Base-by-base conservation (phyloP, 2,329 filamentous ascomycete genomes). In the Mycogone perniciosa region DNA sequence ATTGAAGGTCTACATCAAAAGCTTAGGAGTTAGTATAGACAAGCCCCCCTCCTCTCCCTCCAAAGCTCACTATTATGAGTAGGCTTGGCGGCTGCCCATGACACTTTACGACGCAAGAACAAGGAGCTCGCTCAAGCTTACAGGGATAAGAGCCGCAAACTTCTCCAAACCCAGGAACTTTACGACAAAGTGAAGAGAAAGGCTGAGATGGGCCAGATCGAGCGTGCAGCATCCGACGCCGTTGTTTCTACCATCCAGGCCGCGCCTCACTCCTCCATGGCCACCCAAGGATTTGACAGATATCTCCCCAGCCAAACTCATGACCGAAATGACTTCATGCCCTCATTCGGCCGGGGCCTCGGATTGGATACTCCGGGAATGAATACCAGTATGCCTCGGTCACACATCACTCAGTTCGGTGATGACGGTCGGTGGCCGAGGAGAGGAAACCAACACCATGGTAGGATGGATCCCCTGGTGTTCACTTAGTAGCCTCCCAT, bases 91-190 rank as follows among this genome's bases (percentile, higher is more conserved):
- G 60, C 73, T 7, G 81, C 88, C 31, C 81, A 86, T 48, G 79
- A 84, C 26, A 71, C 72, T 7, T 70, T 92, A 8, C 75, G 82
- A 46, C 77, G 79, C 44, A 90, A 88, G 66, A 88, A 90, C 55
- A 78, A 88, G 13, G 86, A 92, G 34, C 71, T 95, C 1, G 71
- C 75, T 4, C 76, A 82, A 26, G 76, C 81, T 4, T 84, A 82
- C 59, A 79, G 79, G 50, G 85, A 90, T 26, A 93, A 92, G 64
- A 82, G 72, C 57, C 82, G 79, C 43, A 86, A 84, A 52, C 76
- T 88, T 3, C 68, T 82, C 5, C 84, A 89, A 54, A 79, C 82
- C 3, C 87, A 89, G 59, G 79, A 82, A 54, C 68, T 82, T 2
- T 84, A 84, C 54, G 78, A 82, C 59, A 82, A 76, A 54, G 66